phyloP scores from a whole-genome alignment of 768 basidiomycete species.

The Xerocomellus chrysenteron region DNA sequence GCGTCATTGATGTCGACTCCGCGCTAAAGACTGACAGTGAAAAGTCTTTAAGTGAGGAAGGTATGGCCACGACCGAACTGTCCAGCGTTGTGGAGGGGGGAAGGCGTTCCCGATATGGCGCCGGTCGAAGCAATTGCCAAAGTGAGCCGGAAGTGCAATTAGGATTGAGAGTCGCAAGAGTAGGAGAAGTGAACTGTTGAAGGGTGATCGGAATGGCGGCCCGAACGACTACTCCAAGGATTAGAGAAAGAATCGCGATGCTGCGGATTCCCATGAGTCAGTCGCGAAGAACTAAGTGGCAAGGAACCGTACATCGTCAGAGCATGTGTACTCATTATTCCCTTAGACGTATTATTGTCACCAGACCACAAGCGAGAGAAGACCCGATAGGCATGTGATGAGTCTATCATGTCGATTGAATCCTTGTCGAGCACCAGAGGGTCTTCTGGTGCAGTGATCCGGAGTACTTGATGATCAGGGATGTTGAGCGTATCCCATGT shows the following conservation, averaged over 20 bases:
- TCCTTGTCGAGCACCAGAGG: conserved; percentile 48
- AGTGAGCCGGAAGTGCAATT: conserved; percentile 31
- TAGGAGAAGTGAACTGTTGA: conserved; percentile 20
- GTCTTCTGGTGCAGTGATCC: conserved; percentile 33
- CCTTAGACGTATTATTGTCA: conserved; percentile 35
- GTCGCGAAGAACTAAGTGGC: conserved; percentile 4
- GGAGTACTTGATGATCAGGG: conserved; percentile 41
- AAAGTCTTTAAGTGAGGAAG: conserved; percentile 47
- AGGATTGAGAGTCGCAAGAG: conserved; percentile 17
- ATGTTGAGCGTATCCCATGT: conserved; percentile 46
- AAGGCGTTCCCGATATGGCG: conserved; percentile 40
- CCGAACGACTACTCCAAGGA: conserved; percentile 52
- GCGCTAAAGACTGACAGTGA: conserved; percentile 53
- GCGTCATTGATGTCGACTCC: conserved; percentile 37
- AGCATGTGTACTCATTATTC: conserved; percentile 51
- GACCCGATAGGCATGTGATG: conserved; percentile 42
- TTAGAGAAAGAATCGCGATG: conserved; percentile 65
- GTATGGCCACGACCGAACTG: conserved; percentile 28
- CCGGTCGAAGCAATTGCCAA: conserved; percentile 44
- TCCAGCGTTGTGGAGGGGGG: conserved; percentile 30
- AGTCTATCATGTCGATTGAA: conserved; percentile 42
- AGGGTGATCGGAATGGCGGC: conserved; percentile 23
- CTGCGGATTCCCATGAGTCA: conserved; percentile 36
- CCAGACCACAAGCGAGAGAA: conserved; percentile 45
- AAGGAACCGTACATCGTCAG: conserved; percentile 58